Evolutionary conservation across 345 rosid species (phyloP).

Genomic region (Mallotus nudiflorus): DNA sequence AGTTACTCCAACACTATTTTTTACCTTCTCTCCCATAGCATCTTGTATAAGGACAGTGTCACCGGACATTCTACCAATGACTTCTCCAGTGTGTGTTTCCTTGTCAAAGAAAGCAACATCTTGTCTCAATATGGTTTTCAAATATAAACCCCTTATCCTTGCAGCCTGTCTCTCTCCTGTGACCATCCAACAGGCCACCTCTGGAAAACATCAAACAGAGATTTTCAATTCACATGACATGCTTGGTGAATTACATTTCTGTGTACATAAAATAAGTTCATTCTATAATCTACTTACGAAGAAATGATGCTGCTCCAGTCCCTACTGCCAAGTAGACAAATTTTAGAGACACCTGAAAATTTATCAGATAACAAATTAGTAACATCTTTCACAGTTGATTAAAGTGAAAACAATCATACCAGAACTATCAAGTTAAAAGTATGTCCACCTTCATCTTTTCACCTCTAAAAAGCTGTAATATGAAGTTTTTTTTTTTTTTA

Average conservation of each 20-base stretch:
- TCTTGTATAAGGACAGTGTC: conserved; percentile 92
- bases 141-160: conserved; percentile 63
- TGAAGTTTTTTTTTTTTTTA: no score
- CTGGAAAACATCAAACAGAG: conserved; percentile 37
- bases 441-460: no score
- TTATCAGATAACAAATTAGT: background rate
- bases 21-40: conserved; percentile 98
- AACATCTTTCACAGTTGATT: no score
- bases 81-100: conserved; percentile 85
- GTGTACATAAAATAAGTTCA: background rate
- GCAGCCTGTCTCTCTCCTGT: conserved; percentile 89
- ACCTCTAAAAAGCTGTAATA: no score
- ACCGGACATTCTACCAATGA: conserved; percentile 91
- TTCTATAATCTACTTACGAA: conserved; percentile 56
- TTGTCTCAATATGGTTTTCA: conserved; percentile 78
- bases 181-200: conserved; percentile 87
- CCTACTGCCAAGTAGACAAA: conserved; percentile 79
- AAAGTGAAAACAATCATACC: no score
- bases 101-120: conserved; percentile 75
- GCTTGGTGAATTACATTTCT: background rate
- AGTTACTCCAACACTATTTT: no score
- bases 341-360: conserved; percentile 58
- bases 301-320: conserved; percentile 55
- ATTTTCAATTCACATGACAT: conserved; percentile 1
- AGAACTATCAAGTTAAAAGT: no score